Conservation (phyloP, 2,329 filamentous ascomycete species). For the Alternaria sp. region DNA sequence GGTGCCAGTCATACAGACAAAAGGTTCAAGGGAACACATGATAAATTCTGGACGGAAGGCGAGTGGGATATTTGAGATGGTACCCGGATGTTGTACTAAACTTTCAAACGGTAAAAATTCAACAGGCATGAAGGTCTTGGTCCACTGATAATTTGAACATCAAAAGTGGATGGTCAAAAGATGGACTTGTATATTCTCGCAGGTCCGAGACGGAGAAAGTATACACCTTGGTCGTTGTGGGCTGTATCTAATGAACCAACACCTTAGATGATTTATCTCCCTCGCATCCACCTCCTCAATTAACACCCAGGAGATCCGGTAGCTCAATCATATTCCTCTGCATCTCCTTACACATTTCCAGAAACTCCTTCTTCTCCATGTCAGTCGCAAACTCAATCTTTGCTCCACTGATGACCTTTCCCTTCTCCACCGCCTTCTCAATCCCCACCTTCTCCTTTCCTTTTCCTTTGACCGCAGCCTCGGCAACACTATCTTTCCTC, state of each 20-base stretch:
- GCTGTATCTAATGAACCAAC: rapidly evolving
- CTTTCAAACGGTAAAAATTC: neutral
- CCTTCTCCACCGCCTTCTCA: slow-evolving; percentile 38
- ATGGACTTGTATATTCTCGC: rapidly evolving
- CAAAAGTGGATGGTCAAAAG: too few relatives aligned
- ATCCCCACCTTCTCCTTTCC: slow-evolving; percentile 17
- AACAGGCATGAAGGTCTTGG: too few relatives aligned
- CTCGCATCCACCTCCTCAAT: slow-evolving; percentile 14
- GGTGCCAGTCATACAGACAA: too few relatives aligned
- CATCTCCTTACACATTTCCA: slow-evolving; percentile 49
- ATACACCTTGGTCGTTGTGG: rapidly evolving
- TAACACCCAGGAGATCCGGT: slow-evolving; percentile 48
- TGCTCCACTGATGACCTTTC: slow-evolving; percentile 53
- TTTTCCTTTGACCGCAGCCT: slow-evolving; percentile 8
- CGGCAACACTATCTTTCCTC: slow-evolving; percentile 34
- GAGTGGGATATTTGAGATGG: neutral
- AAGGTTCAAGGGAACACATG: neutral
- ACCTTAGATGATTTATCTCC: too few relatives aligned
- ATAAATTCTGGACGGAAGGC: neutral
- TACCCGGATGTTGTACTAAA: neutral
- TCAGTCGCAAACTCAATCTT: slow-evolving; percentile 56
- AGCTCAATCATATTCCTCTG: slow-evolving; percentile 50
- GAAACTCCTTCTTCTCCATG: slow-evolving; percentile 52
- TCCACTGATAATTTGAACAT: too few relatives aligned
- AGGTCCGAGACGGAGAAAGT: neutral